Base-by-base conservation (phyloP, 2,329 filamentous ascomycete species). In the Arthrobotrys musiformis region DNA sequence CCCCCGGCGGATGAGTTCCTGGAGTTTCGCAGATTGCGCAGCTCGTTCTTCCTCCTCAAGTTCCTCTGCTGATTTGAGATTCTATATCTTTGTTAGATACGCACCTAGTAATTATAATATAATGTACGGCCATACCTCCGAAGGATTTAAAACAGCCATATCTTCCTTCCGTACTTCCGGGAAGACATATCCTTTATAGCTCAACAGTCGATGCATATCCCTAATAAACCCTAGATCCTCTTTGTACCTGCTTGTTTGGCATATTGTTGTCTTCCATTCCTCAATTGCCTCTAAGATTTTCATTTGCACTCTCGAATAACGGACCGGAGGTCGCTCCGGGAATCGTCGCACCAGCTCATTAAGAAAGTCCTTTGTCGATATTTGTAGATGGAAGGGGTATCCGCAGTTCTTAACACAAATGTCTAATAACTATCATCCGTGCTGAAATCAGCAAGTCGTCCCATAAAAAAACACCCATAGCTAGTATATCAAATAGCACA, bases 361-460 rank as follows among this genome's bases (percentile, higher is more conserved):
- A 81, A 99, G 90, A 81, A 99, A 99, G 82, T 99, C 95, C 84
- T 99, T 99, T 80, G 95, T 98, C 84, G 92, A 94, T 83, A 99
- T 97, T 85, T 99, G 95, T 73, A 99, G 90, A 83, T 99, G 95
- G 84, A 99, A 99, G 0, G 95, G 94, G 83, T 99, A 99, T 81
- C 95, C 95, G 87, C 95, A 99, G 86, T 99, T 99, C 87, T 99
- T 99, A 84, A 98, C 95, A 84, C 95, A 98, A 79, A 98, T 98
- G 84, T 99, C 95, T 83, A 99, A 92, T 80, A 99, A 89, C 85
- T 91, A 81, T 82, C 28, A 24, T 62, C 19, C 33, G 61, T 67
- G 50, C 46, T 69, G 40, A 74, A 62, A 67, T 67, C 48, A 66
- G 76, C 48, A 58, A 66, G 40, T 63, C 54, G 19, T 44, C 40